A percentile compares a stretch with the other conserved stretches of the same genome.
Conservation (phyloP, 805 yeast species). For the Wickerhamomyces chambardii region DNA sequence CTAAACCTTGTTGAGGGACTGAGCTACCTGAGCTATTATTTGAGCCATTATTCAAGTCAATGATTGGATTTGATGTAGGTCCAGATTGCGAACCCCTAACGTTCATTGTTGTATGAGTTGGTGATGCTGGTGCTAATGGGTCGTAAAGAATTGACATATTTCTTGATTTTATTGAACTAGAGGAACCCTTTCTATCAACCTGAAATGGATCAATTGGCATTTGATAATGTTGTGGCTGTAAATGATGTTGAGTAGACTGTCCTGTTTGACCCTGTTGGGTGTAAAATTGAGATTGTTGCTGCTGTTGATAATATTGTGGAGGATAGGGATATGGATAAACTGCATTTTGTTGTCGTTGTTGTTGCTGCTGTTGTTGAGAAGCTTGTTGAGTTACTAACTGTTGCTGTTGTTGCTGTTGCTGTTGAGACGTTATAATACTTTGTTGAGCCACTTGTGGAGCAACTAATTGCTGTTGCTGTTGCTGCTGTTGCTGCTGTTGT, state of each 20-base stretch:
- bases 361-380: neutral
- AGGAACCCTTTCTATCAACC: slow-evolving; percentile 12
- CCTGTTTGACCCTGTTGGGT: slow-evolving; percentile 1
- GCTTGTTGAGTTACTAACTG: slow-evolving; percentile 1
- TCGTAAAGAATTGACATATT: slow-evolving; percentile 17
- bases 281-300: slow-evolving; percentile 3
- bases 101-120: slow-evolving; percentile 3
- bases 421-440: neutral
- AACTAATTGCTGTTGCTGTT: slow-evolving; percentile 1
- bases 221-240: neutral
- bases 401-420: neutral
- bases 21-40: too few species aligned
- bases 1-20: too few species aligned
- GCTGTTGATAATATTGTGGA: neutral
- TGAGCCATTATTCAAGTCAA: too few species aligned
- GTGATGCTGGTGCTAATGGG: slow-evolving; percentile 16
- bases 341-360: neutral
- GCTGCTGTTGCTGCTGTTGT: slow-evolving; percentile 1
- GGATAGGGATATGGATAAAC: slow-evolving; percentile 2
- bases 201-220: slow-evolving; percentile 16
- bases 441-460: neutral
- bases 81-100: slow-evolving; percentile 13
- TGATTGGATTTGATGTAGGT: slow-evolving; percentile 2
- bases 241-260: slow-evolving; percentile 3
- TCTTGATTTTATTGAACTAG: slow-evolving; percentile 13